A percentile compares a stretch with the other conserved stretches of the same genome.
These are phyloP conservation scores for Hemileia vastatrix DNA, from an alignment of 1,284 basidiomycete species.

Conservation along the genomic window DNA sequence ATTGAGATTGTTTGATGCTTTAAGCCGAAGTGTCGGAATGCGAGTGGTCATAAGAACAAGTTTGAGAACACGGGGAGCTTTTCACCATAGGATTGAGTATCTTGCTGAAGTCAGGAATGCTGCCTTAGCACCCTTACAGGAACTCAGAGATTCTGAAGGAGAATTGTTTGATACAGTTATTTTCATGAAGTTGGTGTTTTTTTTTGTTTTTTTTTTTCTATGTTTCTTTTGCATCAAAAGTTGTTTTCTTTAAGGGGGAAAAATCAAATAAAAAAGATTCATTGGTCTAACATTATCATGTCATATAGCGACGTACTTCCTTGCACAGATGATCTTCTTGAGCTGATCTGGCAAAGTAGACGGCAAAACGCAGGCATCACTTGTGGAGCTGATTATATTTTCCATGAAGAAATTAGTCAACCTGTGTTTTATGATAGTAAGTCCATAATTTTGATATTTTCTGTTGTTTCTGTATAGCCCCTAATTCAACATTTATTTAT, in stretches of 20 bases:
- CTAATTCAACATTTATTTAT: too few species aligned
- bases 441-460: background rate
- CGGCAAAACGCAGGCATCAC: slow-evolving; percentile 89
- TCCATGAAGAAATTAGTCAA: slow-evolving; percentile 77
- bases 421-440: slow-evolving; percentile 15
- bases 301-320: slow-evolving; percentile 71
- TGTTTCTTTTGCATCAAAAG: background rate
- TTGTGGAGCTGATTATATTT: slow-evolving; percentile 95
- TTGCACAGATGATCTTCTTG: slow-evolving; percentile 86
- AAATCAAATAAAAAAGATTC: background rate
- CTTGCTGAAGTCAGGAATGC: slow-evolving; percentile 91
- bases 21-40: slow-evolving; percentile 75
- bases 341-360: slow-evolving; percentile 86
- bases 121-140: slow-evolving; percentile 82
- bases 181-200: slow-evolving; percentile 61
- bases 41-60: slow-evolving; percentile 81
- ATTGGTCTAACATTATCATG: background rate
- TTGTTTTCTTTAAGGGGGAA: background rate
- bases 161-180: slow-evolving; percentile 88
- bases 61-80: slow-evolving; percentile 80
- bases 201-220: background rate
- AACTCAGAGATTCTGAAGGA: slow-evolving; percentile 74
- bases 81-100: slow-evolving; percentile 97
- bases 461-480: too few species aligned
- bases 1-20: slow-evolving; percentile 78